A percentile compares a stretch with the other conserved stretches of the same genome.
Conservation (phyloP, 2,329 filamentous ascomycete genomes). For the Didymella keratinophila region DNA sequence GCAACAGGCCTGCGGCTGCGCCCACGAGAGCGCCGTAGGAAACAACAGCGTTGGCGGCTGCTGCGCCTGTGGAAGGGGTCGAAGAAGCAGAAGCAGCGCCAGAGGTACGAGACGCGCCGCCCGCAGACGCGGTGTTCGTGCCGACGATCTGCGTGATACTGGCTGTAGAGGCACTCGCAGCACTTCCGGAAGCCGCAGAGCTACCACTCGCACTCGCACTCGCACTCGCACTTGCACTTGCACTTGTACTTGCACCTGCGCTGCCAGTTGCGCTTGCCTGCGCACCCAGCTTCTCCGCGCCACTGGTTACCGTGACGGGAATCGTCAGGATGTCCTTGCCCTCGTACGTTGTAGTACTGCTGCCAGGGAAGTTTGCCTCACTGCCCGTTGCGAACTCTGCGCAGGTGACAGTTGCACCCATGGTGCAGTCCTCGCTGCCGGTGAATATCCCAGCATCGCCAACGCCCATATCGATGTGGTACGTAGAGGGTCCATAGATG, state of each 20-base stretch:
- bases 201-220: constrained; percentile 10
- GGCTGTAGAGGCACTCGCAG: constrained; percentile 10
- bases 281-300: constrained; percentile 26
- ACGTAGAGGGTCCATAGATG: constrained; percentile 32
- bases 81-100: constrained; percentile 5
- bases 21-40: constrained; percentile 17
- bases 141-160: constrained; percentile 10
- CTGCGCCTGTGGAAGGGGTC: constrained; percentile 18
- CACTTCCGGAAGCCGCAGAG: constrained; percentile 7
- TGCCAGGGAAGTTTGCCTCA: constrained; percentile 38
- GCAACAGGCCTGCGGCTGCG: constrained; percentile 13
- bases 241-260: constrained; percentile 4
- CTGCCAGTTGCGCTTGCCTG: constrained; percentile 11
- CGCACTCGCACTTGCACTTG: not conserved
- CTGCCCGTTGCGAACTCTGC: constrained; percentile 30
- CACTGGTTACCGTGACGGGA: constrained; percentile 26
- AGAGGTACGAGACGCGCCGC: constrained; percentile 6
- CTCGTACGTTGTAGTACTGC: constrained; percentile 29
- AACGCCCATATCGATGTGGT: constrained; percentile 30
- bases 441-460: constrained; percentile 28
- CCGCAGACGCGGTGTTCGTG: constrained; percentile 2
- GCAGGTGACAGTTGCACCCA: constrained; percentile 30
- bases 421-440: constrained; percentile 28
- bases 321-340: constrained; percentile 11
- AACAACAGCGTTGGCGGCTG: constrained; percentile 12